Percentiles rank a stretch among this genome's conserved stretches.
Evolutionary conservation across 2,329 filamentous ascomycete genomes (phyloP).

Genomic region (Cercospora sp.): DNA sequence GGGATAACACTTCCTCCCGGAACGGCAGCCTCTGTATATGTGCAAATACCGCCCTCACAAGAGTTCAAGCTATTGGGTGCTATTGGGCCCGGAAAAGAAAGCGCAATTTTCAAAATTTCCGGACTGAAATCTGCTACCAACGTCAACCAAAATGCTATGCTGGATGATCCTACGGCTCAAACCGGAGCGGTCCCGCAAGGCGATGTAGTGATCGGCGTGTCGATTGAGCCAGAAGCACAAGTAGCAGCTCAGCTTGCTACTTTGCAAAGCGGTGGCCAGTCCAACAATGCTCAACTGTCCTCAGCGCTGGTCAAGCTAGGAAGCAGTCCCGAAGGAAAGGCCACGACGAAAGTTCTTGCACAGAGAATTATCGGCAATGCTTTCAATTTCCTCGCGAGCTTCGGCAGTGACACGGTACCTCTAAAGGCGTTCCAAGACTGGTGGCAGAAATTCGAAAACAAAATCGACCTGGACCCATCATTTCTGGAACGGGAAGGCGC

Average conservation of each 20-base stretch:
- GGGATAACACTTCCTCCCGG: slow-evolving; percentile 69
- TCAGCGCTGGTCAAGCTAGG: slow-evolving; percentile 40
- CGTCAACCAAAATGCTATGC: slow-evolving; percentile 54
- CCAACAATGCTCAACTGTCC: slow-evolving; percentile 17
- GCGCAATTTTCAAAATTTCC: slow-evolving; percentile 81
- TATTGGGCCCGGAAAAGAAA: slow-evolving; percentile 86
- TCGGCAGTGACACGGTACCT: slow-evolving; percentile 87
- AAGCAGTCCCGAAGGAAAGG: slow-evolving; percentile 34
- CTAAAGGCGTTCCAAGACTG: slow-evolving; percentile 93
- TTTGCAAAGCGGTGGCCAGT: slow-evolving; percentile 47
- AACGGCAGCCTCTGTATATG: slow-evolving; percentile 86
- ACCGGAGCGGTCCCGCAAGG: slow-evolving; percentile 30
- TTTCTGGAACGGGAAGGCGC: slow-evolving; percentile 66
- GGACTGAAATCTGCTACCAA: slow-evolving; percentile 43
- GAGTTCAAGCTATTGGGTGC: slow-evolving; percentile 85
- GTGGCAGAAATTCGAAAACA: slow-evolving; percentile 95
- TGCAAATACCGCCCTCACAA: slow-evolving; percentile 62
- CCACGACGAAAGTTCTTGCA: slow-evolving; percentile 75
- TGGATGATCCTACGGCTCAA: slow-evolving; percentile 40
- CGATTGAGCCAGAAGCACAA: slow-evolving; percentile 71
- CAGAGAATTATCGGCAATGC: slow-evolving; percentile 95
- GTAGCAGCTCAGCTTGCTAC: slow-evolving; percentile 69
- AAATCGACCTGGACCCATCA: slow-evolving; percentile 78
- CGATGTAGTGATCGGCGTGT: slow-evolving; percentile 75
- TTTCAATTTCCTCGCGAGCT: slow-evolving; percentile 92